phyloP scores from a whole-genome alignment of 805 yeast species.

The Sungouiella blattae region DNA sequence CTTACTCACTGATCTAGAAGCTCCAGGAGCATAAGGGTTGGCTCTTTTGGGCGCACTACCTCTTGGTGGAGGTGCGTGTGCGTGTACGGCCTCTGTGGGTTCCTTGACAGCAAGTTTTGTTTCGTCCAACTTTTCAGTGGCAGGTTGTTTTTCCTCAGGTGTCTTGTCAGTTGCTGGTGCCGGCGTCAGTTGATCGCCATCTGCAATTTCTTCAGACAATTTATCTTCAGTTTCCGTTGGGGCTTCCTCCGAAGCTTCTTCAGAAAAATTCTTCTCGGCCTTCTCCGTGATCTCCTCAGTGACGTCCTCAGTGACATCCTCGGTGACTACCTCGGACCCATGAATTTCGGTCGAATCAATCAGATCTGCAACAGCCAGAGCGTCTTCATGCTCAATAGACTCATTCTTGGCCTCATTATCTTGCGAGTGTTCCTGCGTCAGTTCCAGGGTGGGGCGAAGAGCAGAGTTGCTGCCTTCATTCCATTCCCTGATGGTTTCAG shows the following conservation, averaged over 20 bases:
- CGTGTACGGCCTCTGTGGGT: neutral
- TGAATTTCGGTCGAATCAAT: no score
- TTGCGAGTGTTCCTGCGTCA: no score
- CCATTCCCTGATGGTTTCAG: neutral
- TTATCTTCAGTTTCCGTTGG: no score
- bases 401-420: no score
- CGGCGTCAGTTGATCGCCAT: no score
- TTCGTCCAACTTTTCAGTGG: no score
- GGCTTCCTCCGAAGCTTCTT: no score
- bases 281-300: neutral
- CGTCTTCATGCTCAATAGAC: neutral
- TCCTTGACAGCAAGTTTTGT: no score
- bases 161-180: no score
- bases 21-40: conserved; percentile 40
- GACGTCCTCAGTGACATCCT: neutral
- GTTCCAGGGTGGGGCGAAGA: neutral
- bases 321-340: neutral
- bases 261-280: no score
- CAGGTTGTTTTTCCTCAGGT: no score
- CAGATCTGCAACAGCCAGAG: neutral
- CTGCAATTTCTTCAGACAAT: no score
- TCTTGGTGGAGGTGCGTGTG: conserved; percentile 1
- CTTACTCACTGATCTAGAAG: conserved; percentile 7
- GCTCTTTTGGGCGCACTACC: conserved; percentile 3
- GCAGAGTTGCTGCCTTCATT: neutral